These are phyloP conservation scores for Hymenoscyphus scutula DNA, from an alignment of 2,329 filamentous ascomycete genomes.

Conservation along the genomic window DNA sequence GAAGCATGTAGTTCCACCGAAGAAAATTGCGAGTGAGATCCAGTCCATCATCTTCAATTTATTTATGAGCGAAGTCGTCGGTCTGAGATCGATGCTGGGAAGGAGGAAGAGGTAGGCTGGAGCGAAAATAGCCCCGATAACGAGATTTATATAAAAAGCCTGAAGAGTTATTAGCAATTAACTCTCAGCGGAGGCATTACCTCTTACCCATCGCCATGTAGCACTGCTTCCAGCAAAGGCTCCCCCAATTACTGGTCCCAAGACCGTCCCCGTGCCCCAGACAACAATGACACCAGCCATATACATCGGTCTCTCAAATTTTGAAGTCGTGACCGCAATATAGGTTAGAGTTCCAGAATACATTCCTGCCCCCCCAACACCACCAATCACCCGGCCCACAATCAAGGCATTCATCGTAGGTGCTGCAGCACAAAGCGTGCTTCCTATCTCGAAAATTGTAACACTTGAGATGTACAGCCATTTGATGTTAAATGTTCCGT, in stretches of 20 bases:
- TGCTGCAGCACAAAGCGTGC: constrained; percentile 37
- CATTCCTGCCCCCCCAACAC: constrained; percentile 45
- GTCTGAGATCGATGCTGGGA: not conserved
- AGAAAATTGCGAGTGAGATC: constrained; percentile 27
- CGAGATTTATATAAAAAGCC: constrained; percentile 55
- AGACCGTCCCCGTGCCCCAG: constrained; percentile 46
- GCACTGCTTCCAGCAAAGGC: constrained; percentile 42
- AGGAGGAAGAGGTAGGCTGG: constrained; percentile 39
- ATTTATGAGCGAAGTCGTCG: not conserved
- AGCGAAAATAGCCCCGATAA: constrained; percentile 42
- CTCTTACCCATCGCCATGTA: constrained; percentile 43
- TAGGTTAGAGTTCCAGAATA: constrained; percentile 40
- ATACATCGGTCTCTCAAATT: not conserved
- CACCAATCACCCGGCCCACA: constrained; percentile 31
- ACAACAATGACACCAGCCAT: constrained; percentile 24
- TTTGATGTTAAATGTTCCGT: constrained; percentile 36
- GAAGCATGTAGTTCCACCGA: constrained; percentile 13
- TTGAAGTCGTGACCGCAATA: not conserved
- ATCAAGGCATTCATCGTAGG: constrained; percentile 46
- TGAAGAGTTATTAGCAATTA: not conserved
- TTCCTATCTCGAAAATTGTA: constrained; percentile 35
- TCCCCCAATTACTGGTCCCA: constrained; percentile 49
- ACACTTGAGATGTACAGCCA: constrained; percentile 35
- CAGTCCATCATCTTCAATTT: not conserved
- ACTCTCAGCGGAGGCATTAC: not conserved